Base-by-base conservation (phyloP, 371 early-diverging fungal genomes). In the Mucor irregularis region DNA sequence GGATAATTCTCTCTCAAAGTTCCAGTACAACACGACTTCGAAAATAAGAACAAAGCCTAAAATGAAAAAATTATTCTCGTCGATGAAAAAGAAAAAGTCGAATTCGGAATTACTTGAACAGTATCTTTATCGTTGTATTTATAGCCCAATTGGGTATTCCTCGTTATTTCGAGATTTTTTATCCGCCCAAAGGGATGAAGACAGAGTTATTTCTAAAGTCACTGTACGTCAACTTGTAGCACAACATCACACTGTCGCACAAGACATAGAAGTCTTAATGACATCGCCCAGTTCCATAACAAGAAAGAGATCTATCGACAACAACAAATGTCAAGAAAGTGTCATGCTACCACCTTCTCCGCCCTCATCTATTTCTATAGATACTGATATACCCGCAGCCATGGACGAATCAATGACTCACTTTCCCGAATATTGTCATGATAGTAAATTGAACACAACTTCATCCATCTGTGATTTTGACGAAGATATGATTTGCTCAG, bases 81-180 rank as follows among this genome's bases (percentile, higher is more conserved):
- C 24, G n/a, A 46, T 40, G 29, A 52, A 52, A 42, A 62, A 62
- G 44, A 54, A 43, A 37, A 71, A 74, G 34, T 19, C 40, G 8
- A 76, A 74, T 48, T 58, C 71, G 1, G 69, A 70, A 45, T 59
- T 70, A 61, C 52, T 79, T 21, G 74, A 79, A 44, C 22, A 17
- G 4, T 79, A 79, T 48, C 55, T 79, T 14, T 28, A 57, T 11
- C 61, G 52, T 26, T 76, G 69, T 33, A 60, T 67, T 11, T 46
- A 62, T 35, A 19, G 42, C 24, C 16, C 6, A 2, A 63, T 76
- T 5, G 69, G 72, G 28, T 40, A 42, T 14, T 72, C 73, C 0
- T 70, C 76, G 9, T 47, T 79, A 1, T 69, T 79, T 33, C 70
- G 71, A 14, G 80, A 79, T 40, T 79, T 79, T 52, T 31, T 79